Evolutionary conservation across 106 monocot genomes (phyloP), one percentile per base, ranked within the genome.

Genomic region (Dioscorea alata): DNA sequence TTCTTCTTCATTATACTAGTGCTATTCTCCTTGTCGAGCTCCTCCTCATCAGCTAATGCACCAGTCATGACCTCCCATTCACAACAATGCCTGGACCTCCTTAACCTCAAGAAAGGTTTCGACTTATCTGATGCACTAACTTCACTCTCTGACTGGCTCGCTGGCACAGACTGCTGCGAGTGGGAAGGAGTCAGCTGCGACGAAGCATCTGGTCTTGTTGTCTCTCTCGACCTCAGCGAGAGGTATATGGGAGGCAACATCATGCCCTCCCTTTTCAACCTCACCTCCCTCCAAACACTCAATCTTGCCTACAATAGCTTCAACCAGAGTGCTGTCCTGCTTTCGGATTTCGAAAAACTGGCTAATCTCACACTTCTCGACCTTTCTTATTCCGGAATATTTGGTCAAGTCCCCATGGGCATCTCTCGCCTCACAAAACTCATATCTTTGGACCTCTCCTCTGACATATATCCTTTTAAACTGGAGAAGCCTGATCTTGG

Each of bases 401-500:
- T 16, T 2, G 35, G 35, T 18, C 32, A 64, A 16, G 64, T 64
- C 20, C 64, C 64, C 17, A 16, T 20, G 34, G 34, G n/a, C 2
- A 33, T 64, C 25, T 64, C 64, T 64, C 64, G 64, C 32, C 42
- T 64, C 17, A 64, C 34, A 35, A 64, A 35, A 15, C 34, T 64
- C 35, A 35, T 64, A 8, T 35, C 63, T 34, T 35, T 64, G n/a
- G 33, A 64, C 42, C 64, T 64, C 32, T 35, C 64, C 64, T 13
- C 8, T 33, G 34, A 7, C 34, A 7, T 34, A 34, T 35, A 3
- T 24, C 10, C 28, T 8, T 18, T 34, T 2, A 19, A 18, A 17
- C 14, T 15, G 17, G 63, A 28, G 17, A 23, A 14, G 9, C 13
- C 18, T 4, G 16, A 33, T n/a, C n/a, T n/a, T n/a, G n/a, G n/a